A percentile compares a stretch with the other conserved stretches of the same genome.
Conservation (phyloP, 1,139 yeast genomes). For the Kodamaea derodonti region DNA sequence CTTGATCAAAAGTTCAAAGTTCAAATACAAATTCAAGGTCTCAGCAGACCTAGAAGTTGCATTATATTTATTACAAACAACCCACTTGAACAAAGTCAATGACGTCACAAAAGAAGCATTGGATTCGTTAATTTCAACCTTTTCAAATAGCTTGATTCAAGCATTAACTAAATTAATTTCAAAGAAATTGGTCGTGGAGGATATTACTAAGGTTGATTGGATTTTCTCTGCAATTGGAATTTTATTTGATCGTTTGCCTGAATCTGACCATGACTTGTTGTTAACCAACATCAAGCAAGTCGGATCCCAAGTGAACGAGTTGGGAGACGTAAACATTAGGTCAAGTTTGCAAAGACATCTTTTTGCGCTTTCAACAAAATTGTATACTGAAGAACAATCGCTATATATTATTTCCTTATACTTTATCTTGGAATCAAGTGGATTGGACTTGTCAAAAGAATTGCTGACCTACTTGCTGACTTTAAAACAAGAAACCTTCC, state of each 20-base stretch:
- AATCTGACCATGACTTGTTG: background rate
- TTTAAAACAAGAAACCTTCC: slow-evolving; percentile 9
- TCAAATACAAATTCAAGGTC: slow-evolving; percentile 5
- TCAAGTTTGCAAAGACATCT: slow-evolving; percentile 11
- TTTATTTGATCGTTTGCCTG: slow-evolving; percentile 1
- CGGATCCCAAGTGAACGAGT: background rate
- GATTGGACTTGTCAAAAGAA: slow-evolving; percentile 12
- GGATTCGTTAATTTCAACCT: slow-evolving; percentile 1
- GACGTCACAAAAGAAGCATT: background rate
- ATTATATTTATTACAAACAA: slow-evolving; percentile 5
- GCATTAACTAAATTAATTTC: slow-evolving; percentile 4
- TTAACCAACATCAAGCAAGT: background rate
- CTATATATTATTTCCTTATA: slow-evolving; percentile 18
- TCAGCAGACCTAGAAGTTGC: slow-evolving; percentile 7
- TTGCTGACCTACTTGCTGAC: slow-evolving; percentile 14
- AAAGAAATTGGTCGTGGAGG: slow-evolving; percentile 2
- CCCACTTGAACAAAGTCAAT: slow-evolving; percentile 2
- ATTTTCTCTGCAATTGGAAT: slow-evolving; percentile 5
- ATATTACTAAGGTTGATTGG: slow-evolving; percentile 6
- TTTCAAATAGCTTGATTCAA: slow-evolving; percentile 3
- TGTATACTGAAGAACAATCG: slow-evolving; percentile 12
- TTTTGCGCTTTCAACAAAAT: slow-evolving; percentile 25
- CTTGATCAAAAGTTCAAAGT: slow-evolving; percentile 7
- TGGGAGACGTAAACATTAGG: background rate
- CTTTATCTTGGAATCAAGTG: slow-evolving; percentile 14